Percentiles rank a stretch among this genome's conserved stretches.
These are phyloP conservation scores for Acer yangbiense DNA, from an alignment of 345 rosid species.

Conservation along the genomic window DNA sequence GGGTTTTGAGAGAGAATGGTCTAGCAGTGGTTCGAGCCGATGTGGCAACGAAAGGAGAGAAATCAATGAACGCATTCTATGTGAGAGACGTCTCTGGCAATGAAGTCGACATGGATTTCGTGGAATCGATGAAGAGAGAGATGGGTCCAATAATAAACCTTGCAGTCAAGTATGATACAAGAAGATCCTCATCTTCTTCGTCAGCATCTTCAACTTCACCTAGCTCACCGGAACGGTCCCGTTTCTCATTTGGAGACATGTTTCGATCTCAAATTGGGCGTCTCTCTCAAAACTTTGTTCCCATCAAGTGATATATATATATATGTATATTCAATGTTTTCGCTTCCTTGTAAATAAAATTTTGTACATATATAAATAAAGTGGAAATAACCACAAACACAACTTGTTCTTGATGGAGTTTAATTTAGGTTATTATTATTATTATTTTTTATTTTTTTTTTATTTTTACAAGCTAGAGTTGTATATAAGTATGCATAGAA, in stretches of 20 bases:
- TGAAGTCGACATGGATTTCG: constrained; percentile 58
- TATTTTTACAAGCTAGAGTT: background rate
- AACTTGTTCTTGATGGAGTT: background rate
- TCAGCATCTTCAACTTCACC: background rate
- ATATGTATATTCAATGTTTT: background rate
- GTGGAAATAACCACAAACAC: background rate
- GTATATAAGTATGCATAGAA: background rate
- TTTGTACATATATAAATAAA: background rate
- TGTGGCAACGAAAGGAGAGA: constrained; percentile 64
- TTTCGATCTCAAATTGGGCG: constrained; percentile 51
- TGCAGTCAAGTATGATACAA: constrained; percentile 38
- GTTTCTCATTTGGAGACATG: constrained; percentile 51
- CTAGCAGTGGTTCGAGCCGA: constrained; percentile 67
- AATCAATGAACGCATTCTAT: constrained; percentile 55
- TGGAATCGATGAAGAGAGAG: constrained; percentile 62
- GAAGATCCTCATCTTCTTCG: background rate
- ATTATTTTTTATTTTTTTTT: background rate
- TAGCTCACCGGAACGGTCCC: constrained; percentile 16
- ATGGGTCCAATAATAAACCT: constrained; percentile 55
- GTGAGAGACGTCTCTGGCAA: constrained; percentile 56
- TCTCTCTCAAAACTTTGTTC: constrained; percentile 49
- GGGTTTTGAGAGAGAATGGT: constrained; percentile 70
- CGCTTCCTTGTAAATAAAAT: background rate
- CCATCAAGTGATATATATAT: constrained; percentile 29
- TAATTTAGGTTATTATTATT: background rate